These are phyloP conservation scores for Mortierella sp. DNA, from an alignment of 371 early-diverging fungal species.

Conservation along the genomic window DNA sequence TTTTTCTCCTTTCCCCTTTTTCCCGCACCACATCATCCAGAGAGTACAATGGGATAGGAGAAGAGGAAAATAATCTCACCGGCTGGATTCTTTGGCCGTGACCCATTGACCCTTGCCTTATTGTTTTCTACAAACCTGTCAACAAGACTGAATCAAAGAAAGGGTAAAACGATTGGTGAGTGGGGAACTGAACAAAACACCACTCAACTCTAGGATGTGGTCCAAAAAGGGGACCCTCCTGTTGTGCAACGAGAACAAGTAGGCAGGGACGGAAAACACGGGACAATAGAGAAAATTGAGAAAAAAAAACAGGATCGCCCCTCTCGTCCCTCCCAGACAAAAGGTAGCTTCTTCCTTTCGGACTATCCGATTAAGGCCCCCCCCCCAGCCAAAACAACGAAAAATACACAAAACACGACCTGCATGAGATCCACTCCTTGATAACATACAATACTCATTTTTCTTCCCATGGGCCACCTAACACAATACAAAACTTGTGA, in stretches of 20 bases:
- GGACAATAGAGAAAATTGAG: neutral
- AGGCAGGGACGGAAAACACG: neutral
- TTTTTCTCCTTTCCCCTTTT: neutral
- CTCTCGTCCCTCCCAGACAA: neutral
- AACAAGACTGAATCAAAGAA: no score
- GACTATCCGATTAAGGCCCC: neutral
- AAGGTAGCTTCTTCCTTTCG: neutral
- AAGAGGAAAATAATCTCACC: neutral
- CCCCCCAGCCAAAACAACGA: neutral
- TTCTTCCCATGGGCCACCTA: neutral
- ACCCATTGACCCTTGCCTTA: neutral
- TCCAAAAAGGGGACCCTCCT: neutral
- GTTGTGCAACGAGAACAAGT: neutral
- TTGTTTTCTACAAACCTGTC: neutral
- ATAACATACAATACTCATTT: neutral
- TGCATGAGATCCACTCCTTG: constrained; percentile 3
- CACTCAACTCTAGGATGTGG: neutral
- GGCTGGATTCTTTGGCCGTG: neutral
- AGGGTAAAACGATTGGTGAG: no score
- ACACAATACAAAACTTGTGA: neutral
- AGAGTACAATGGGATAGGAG: no score
- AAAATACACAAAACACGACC: neutral
- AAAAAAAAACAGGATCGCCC: neutral
- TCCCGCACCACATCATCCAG: neutral
- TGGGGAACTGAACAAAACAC: no score